These are phyloP conservation scores for Plasmodium gaboni DNA, from an alignment of 169 alveolate species.

Conservation along the genomic window DNA sequence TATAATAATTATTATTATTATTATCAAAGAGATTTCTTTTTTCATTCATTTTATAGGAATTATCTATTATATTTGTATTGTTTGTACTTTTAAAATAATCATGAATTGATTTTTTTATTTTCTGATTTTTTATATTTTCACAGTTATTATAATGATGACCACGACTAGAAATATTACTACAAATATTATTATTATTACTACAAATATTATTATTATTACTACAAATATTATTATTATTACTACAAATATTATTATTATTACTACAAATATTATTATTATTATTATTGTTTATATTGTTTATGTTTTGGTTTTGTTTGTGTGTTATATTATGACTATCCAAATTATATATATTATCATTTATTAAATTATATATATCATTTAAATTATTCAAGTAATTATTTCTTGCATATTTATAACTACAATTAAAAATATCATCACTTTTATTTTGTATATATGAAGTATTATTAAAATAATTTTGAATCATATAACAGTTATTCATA, in stretches of 20 bases:
- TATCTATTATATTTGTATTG: not conserved
- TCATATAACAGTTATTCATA: not conserved
- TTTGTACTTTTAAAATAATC: conserved; percentile 22
- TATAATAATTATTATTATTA: not conserved
- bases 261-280: too few species aligned
- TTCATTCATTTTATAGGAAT: not conserved
- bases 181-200: too few species aligned
- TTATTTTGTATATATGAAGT: not conserved
- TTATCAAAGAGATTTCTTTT: not conserved
- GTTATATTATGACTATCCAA: not conserved
- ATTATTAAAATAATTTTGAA: not conserved
- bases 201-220: too few species aligned
- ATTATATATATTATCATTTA: conserved; percentile 49
- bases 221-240: too few species aligned
- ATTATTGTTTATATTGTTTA: too few species aligned
- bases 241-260: too few species aligned
- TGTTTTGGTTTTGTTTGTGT: too few species aligned
- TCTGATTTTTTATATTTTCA: too few species aligned
- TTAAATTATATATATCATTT: conserved; percentile 37
- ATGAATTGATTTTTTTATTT: conserved; percentile 42
- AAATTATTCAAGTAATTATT: conserved; percentile 24
- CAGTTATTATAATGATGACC: too few species aligned
- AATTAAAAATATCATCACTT: conserved; percentile 10
- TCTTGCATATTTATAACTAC: conserved; percentile 31
- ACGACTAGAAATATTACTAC: too few species aligned